Evolutionary conservation across 805 yeast genomes (phyloP), one percentile per base, ranked within the genome.

Genomic region (Metschnikowia peoriensis): DNA sequence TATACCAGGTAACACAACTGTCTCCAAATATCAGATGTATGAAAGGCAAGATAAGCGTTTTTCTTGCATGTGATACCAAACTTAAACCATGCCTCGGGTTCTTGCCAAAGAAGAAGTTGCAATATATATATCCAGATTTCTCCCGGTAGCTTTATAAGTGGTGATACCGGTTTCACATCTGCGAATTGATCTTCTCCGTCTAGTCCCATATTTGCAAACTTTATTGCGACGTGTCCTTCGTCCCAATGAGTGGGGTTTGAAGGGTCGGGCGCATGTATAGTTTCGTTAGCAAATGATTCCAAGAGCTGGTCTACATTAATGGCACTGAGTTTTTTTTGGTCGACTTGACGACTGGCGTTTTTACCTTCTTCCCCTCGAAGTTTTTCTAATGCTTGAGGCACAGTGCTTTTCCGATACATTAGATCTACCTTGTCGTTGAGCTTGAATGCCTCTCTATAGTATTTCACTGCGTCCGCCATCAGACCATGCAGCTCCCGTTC

Each of bases 391-490:
- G 72, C 64, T 56, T 73, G 68, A 2, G 79, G 80, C 7, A 78
- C 75, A 12, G 82, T 68, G 46, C 77, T 76, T 56, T 80, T 77
- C 47, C 96, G 75, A 66, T 89, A 89, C 22, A 81, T 67, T 45
- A 79, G 70, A 63, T 91, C 97, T 6, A 91, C 91, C 51, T 77
- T 77, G 6, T 68, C 73, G 56, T 78, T 70, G 50, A 83, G 66
- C 60, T 79, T 83, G 65, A 84, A 79, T 2, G 97, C 96, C 56
- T 78, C 76, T 55, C 96, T 73, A 67, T 91, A 91, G 57, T 71
- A 78, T 46, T 74, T 80, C 28, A 89, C 83, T 1, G 97, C 97
- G 61, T 90, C 96, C n/a, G 88, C 78, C 82, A 90, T 77, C 55
- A 82, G 73, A 0, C 97, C 97, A 46, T 75, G 79, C 35, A 79